phyloP scores from a whole-genome alignment of 73 alveolate species.

The Tetrahymena borealis region DNA sequence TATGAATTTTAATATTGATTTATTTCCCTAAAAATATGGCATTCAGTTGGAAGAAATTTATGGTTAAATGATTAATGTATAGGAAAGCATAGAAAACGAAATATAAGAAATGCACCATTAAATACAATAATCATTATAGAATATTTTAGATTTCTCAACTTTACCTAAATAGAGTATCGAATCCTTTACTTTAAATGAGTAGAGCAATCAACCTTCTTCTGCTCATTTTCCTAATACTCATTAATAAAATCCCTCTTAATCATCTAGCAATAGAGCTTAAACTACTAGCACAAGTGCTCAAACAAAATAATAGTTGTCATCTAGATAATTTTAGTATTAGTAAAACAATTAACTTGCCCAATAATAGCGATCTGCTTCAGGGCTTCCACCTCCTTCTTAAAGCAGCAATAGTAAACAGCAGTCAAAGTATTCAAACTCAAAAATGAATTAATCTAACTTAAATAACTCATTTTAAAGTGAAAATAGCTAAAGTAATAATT shows the following conservation, averaged over 20 bases:
- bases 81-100: background rate
- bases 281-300: background rate
- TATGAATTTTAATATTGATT: background rate
- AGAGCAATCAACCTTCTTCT: background rate
- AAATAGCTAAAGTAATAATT: background rate
- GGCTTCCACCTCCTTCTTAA: background rate
- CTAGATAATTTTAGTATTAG: background rate
- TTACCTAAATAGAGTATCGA: background rate
- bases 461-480: background rate
- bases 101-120: background rate
- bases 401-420: background rate
- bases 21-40: background rate
- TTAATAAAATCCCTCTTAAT: background rate
- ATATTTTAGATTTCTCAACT: background rate
- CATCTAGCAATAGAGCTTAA: too few species aligned
- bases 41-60: background rate
- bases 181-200: background rate
- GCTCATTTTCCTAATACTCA: background rate
- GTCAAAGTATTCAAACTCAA: background rate
- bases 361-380: background rate
- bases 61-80: background rate
- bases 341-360: background rate
- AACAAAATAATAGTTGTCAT: background rate
- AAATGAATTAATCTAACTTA: background rate
- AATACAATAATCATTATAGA: background rate